A percentile compares a stretch with the other conserved stretches of the same genome.
These are phyloP conservation scores for Crataegus laevigata DNA, from an alignment of 306 rosid genomes.

Conservation along the genomic window DNA sequence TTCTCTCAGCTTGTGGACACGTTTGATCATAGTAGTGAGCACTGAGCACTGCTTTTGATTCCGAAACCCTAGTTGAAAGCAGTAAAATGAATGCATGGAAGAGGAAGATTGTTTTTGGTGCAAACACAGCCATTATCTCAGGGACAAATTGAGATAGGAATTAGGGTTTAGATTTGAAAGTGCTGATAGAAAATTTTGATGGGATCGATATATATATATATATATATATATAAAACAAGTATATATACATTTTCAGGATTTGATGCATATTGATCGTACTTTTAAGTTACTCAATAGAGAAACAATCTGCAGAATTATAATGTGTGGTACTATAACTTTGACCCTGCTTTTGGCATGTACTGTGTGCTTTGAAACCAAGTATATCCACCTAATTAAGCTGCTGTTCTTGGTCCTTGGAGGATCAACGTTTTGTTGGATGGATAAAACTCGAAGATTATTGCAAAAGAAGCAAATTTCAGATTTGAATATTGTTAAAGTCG, in stretches of 20 bases:
- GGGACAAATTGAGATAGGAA: neutral
- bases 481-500: neutral
- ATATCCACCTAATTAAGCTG: slow-evolving; percentile 16
- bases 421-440: slow-evolving; percentile 6
- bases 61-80: slow-evolving; percentile 5
- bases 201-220: slow-evolving; percentile 23
- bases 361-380: slow-evolving; percentile 42
- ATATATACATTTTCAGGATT: neutral
- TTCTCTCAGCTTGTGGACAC: slow-evolving; percentile 55
- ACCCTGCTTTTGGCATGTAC: slow-evolving; percentile 11
- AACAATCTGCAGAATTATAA: slow-evolving; percentile 16
- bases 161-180: neutral
- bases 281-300: slow-evolving; percentile 51
- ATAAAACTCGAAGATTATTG: slow-evolving; percentile 1
- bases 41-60: slow-evolving; percentile 34
- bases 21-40: slow-evolving; percentile 37
- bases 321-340: slow-evolving; percentile 15
- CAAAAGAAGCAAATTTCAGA: neutral
- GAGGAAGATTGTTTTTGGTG: slow-evolving; percentile 2
- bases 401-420: slow-evolving; percentile 1
- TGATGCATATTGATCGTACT: slow-evolving; percentile 20
- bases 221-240: neutral
- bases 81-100: slow-evolving; percentile 12
- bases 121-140: slow-evolving; percentile 30
- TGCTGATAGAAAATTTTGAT: slow-evolving; percentile 15